Conservation (phyloP, 140 eudicot species). For the Bidens hawaiensis region DNA sequence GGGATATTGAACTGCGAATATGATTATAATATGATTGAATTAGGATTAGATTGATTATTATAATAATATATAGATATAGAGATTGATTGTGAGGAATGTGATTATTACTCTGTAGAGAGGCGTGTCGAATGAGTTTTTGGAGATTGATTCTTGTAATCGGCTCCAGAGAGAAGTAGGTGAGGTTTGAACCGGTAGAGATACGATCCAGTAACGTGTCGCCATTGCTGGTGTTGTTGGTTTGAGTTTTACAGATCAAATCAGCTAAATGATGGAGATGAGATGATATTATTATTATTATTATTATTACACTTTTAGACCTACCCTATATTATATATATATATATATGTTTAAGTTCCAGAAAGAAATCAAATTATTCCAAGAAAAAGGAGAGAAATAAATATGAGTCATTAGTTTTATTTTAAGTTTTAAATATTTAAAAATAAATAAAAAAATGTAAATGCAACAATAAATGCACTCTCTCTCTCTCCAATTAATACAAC, state of each 20-base stretch:
- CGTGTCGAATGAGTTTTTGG: constrained; percentile 91
- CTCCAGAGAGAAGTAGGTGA: constrained; percentile 69
- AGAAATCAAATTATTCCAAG: no score
- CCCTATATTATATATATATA: no score
- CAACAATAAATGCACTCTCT: no score
- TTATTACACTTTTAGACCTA: no score
- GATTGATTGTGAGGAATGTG: no score
- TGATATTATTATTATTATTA: constrained; percentile 7
- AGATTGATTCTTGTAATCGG: constrained; percentile 80
- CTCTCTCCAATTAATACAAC: no score
- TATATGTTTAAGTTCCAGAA: no score
- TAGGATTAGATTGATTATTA: neutral
- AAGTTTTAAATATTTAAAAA: no score
- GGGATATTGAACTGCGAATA: constrained; percentile 83
- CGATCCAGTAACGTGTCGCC: constrained; percentile 94
- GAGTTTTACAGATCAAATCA: no score
- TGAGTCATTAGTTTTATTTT: no score
- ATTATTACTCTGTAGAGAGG: constrained; percentile 79
- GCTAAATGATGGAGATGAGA: constrained; percentile 9
- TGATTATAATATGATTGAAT: neutral
- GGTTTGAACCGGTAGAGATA: constrained; percentile 77
- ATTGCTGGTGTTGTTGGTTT: constrained; percentile 37
- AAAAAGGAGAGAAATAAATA: no score
- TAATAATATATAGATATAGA: neutral
- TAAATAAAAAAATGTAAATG: no score